Evolutionary conservation across 106 monocot species (phyloP), one percentile per base, ranked within the genome.

Genomic region (Narthecium ossifragum): DNA sequence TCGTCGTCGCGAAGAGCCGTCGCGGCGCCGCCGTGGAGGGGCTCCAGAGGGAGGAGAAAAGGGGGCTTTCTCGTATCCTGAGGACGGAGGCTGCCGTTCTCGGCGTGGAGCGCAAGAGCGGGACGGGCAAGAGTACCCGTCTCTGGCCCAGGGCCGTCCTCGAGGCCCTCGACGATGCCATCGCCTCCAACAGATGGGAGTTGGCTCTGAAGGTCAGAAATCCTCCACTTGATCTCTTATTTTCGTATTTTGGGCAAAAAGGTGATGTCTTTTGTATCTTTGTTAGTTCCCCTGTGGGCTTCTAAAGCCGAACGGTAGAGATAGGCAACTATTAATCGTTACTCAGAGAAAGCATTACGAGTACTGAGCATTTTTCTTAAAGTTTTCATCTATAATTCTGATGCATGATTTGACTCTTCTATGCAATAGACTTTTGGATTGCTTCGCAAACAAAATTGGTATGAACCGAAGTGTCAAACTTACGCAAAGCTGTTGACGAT

Each of bases 121-220:
- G 30, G 7, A 53, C 73, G 17, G 39, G 55, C 31, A 69, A 60
- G 37, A 67, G 53, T 52, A 51, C 45, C 27, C 29, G 63, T 25
- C 75, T 88, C 39, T 90, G 85, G 90, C 90, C 90, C 37, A 73
- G 75, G 23, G 77, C 94, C 9, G 86, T 94, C 34, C 70, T 94
- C 30, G 83, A 80, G 68, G 83, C 94, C 5, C 69, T 94, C 58
- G 94, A 94, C 41, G 75, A 75, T 26, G 72, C 94, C 55, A 73
- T 94, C 23, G 29, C 75, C 29, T 27, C 20, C 21, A 49, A 64
- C 30, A 69, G 67, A 13, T 90, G 86, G 85, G 79, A 94, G 26
- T 73, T 90, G 9, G 94, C 94, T 28, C 90, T 94, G 14, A 66
- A 86, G 89, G 89, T 85, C n/a, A 26, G 28, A 8, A n/a, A 21